Conservation (phyloP, 768 basidiomycete species). For the Coprinellus micaceus region DNA sequence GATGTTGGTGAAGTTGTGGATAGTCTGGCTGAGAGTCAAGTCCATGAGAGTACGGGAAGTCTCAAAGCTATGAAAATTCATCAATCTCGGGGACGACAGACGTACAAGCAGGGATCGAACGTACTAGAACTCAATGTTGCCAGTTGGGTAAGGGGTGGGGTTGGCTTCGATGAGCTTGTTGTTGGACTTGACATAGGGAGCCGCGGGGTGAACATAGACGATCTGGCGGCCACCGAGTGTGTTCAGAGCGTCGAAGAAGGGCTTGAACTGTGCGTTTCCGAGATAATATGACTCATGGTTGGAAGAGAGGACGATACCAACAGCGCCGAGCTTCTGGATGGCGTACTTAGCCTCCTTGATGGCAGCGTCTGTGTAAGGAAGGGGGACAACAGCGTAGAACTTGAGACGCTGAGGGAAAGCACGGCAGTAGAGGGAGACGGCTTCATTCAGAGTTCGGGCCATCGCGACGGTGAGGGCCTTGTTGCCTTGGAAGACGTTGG, state of each 20-base stretch:
- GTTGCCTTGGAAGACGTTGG: constrained; percentile 27
- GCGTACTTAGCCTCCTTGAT: constrained; percentile 31
- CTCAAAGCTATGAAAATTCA: constrained; percentile 20
- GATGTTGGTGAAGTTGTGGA: constrained; percentile 31
- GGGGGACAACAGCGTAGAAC: constrained; percentile 33
- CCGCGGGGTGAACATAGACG: constrained; percentile 28
- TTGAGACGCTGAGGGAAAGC: constrained; percentile 23
- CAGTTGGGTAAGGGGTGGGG: constrained; percentile 30
- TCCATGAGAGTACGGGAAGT: constrained; percentile 31
- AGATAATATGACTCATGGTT: constrained; percentile 31
- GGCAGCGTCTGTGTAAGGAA: constrained; percentile 30
- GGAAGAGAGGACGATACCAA: constrained; percentile 28
- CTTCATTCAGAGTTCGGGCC: constrained; percentile 33
- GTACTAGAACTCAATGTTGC: constrained; percentile 33
- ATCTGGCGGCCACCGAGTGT: constrained; percentile 24
- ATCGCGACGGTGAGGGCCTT: constrained; percentile 26
- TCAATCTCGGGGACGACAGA: constrained; percentile 3
- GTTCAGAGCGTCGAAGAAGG: constrained; percentile 31
- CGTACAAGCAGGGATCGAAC: not conserved
- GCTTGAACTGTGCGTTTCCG: constrained; percentile 23
- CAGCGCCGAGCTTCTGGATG: constrained; percentile 28
- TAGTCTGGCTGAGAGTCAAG: constrained; percentile 24
- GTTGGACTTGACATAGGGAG: constrained; percentile 24
- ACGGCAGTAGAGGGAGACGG: constrained; percentile 28
- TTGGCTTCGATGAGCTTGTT: constrained; percentile 29